A percentile compares a stretch with the other conserved stretches of the same genome.
Conservation (phyloP, 495 filamentous ascomycete species). For the Penicillium cataractarum region DNA sequence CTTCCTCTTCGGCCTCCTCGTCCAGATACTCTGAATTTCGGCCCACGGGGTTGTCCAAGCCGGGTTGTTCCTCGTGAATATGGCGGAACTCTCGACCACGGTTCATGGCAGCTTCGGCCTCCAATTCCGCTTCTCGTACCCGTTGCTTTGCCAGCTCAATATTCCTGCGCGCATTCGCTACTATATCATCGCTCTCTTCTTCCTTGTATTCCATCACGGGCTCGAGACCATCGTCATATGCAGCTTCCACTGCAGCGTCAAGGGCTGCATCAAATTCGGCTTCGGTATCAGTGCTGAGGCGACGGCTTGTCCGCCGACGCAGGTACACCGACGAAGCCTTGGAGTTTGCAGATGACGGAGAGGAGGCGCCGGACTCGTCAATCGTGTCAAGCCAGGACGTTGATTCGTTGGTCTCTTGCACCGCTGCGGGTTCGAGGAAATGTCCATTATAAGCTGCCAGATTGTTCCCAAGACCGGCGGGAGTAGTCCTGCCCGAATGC, state of each 20-base stretch:
- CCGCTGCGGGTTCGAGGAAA: constrained; percentile 32
- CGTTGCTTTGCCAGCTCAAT: constrained; percentile 79
- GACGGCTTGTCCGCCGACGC: constrained; percentile 66
- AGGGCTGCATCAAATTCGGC: constrained; percentile 94
- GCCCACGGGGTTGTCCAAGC: constrained; percentile 35
- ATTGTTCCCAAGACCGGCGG: constrained; percentile 21
- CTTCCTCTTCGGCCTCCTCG: constrained; percentile 88
- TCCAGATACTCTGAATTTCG: constrained; percentile 56
- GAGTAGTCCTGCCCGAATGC: constrained; percentile 30
- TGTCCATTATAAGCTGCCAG: constrained; percentile 16
- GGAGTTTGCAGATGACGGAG: constrained; percentile 79
- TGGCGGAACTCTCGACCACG: constrained; percentile 46
- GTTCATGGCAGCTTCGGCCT: constrained; percentile 67
- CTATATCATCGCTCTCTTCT: constrained; percentile 43
- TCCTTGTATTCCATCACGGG: constrained; percentile 57
- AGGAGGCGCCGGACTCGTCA: constrained; percentile 88
- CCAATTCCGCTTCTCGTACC: constrained; percentile 75
- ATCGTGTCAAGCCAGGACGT: constrained; percentile 97
- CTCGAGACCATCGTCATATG: constrained; percentile 91
- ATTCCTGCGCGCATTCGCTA: constrained; percentile 65
- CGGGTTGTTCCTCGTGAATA: constrained; percentile 38
- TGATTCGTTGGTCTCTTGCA: constrained; percentile 65
- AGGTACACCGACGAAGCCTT: constrained; percentile 70
- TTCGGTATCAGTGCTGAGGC: constrained; percentile 75
- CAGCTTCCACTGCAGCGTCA: constrained; percentile 94